Percentiles rank a stretch among this genome's conserved stretches.
phyloP scores from a whole-genome alignment of 1,284 basidiomycete species.

The Blastosporella zonata region DNA sequence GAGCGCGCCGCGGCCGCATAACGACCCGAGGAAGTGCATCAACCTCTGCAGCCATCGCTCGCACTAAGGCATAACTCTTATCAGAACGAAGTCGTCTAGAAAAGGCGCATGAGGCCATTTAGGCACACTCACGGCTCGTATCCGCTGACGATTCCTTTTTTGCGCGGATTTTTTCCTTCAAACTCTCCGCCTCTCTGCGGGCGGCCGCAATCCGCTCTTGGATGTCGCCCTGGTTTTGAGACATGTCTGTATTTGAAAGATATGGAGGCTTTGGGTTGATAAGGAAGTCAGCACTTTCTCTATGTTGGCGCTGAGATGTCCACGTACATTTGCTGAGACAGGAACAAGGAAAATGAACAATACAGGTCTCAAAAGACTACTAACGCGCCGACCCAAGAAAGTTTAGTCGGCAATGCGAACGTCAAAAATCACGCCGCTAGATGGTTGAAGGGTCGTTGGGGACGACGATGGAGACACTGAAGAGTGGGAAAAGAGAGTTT shows the following conservation, averaged over 20 bases:
- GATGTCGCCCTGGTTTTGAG: conserved; percentile 81
- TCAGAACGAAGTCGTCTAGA: conserved; percentile 13
- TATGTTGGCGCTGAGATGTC: neutral
- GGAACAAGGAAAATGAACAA: conserved; percentile 10
- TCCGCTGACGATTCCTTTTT: conserved; percentile 95
- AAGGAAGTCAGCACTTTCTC: neutral
- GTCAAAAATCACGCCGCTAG: conserved; percentile 8
- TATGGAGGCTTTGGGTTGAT: neutral
- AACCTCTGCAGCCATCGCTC: conserved; percentile 95
- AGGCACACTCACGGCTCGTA: conserved; percentile 77
- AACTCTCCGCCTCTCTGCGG: conserved; percentile 90
- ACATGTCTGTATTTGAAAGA: conserved; percentile 44
- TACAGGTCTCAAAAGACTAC: conserved; percentile 8
- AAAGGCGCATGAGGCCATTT: neutral
- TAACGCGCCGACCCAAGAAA: conserved; percentile 2
- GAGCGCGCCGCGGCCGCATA: conserved; percentile 91
- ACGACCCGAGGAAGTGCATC: conserved; percentile 93
- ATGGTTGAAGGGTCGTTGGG: conserved; percentile 11
- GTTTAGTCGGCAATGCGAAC: conserved; percentile 6
- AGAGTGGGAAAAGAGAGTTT: conserved; percentile 20
- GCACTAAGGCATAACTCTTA: conserved; percentile 50
- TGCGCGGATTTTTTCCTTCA: conserved; percentile 97
- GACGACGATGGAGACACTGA: conserved; percentile 17
- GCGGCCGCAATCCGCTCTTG: conserved; percentile 95
- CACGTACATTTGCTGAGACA: conserved; percentile 16